Percentiles rank a stretch among this genome's conserved stretches.
phyloP scores from a whole-genome alignment of 495 filamentous ascomycete genomes.

The Thozetella sp. region DNA sequence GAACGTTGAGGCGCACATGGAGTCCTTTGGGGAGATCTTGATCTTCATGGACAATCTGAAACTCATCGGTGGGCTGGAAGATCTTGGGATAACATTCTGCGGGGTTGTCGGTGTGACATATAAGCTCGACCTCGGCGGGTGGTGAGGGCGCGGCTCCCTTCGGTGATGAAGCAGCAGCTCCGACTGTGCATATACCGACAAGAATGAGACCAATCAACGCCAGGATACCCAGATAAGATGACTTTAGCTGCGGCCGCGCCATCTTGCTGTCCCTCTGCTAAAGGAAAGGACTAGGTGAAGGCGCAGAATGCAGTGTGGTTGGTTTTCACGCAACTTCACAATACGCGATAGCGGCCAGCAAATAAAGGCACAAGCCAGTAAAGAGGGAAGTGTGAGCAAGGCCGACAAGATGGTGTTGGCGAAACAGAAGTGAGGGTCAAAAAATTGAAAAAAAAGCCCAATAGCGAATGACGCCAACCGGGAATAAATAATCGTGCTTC shows the following conservation, averaged over 20 bases:
- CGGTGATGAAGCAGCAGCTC: slow-evolving; percentile 17
- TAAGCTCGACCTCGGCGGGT: slow-evolving; percentile 47
- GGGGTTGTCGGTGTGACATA: slow-evolving; percentile 61
- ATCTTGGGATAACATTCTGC: slow-evolving; percentile 65
- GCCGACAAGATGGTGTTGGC: too few species aligned
- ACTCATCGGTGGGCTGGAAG: slow-evolving; percentile 62
- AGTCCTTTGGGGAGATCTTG: slow-evolving; percentile 65
- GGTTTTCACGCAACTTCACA: too few species aligned
- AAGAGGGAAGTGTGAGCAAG: too few species aligned
- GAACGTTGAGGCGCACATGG: slow-evolving; percentile 64
- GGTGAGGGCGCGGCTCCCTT: slow-evolving; percentile 20
- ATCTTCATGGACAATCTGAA: slow-evolving; percentile 61
- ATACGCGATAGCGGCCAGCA: too few species aligned
- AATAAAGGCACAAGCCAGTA: too few species aligned
- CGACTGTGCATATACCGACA: slow-evolving; percentile 6
- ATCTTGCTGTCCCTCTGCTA: slow-evolving; percentile 8
- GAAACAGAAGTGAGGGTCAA: background rate
- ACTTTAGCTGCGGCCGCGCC: slow-evolving; percentile 14
- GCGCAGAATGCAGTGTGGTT: too few species aligned
- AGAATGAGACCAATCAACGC: slow-evolving; percentile 21
- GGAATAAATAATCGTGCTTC: background rate
- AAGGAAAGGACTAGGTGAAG: background rate
- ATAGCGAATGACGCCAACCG: background rate
- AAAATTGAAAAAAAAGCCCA: background rate
- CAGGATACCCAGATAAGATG: slow-evolving; percentile 20